Evolutionary conservation across 2,329 filamentous ascomycete genomes (phyloP), one percentile per base, ranked within the genome.

Genomic region (Aspergillus luchuensis): DNA sequence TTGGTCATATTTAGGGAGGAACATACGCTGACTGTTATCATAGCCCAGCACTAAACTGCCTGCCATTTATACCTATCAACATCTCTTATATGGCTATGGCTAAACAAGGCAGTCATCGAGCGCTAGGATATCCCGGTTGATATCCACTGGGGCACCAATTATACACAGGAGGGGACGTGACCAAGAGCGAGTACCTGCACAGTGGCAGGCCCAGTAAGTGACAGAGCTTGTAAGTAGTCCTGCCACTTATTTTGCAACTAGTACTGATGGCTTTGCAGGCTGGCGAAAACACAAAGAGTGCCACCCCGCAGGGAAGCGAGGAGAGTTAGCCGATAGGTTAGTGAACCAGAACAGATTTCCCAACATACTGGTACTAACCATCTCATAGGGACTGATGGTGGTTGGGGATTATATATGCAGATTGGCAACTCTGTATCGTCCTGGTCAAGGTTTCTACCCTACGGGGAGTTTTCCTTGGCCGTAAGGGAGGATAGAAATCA

Each of bases 391-490:
- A 11, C 21, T 45, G 41, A 21, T 23, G 21, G 41, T 8, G 19
- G 10, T 43, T 33, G 23, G 30, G 11, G 15, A 8, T 15, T n/a
- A 36, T 11, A 13, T 38, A 53, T 39, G 2, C 25, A 28, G 11
- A 13, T 39, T 8, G n/a, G 4, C 36, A 8, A 5, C n/a, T 53
- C 36, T 23, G 33, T 53, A 17, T 13, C 59, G 58, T 61, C 63
- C 61, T 52, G 63, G 58, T 50, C 64, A 61, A 62, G 66, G 66
- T 61, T 67, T 67, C 64, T 60, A 49, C 59, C 66, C 50, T 38
- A 43, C 30, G 19, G 53, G 60, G 28, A 30, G 58, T 64, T 68
- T 66, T 48, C 62, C 66, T 68, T 60, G 60, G 33, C 58, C 43
- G 52, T 56, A 21, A 61, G 61, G 64, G 60, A 41, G 62, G 59